Conservation (phyloP, 495 filamentous ascomycete species). For the Lichenothelia convexa region DNA sequence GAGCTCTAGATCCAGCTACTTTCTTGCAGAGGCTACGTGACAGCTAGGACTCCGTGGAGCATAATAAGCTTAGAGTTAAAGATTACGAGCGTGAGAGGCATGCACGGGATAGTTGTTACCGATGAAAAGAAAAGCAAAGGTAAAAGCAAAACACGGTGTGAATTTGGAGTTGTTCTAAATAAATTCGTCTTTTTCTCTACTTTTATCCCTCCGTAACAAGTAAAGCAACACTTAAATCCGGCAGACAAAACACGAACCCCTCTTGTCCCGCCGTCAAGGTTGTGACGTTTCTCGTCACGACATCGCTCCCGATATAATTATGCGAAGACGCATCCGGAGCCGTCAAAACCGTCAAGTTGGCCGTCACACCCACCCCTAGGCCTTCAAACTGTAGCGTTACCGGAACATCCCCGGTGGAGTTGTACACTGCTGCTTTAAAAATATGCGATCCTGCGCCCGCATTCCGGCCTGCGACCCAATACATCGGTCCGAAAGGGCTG, state of each 20-base stretch:
- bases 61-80: too few relatives aligned
- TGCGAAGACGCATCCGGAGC: slow-evolving; percentile 26
- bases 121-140: too few relatives aligned
- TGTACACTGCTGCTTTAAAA: slow-evolving; percentile 51
- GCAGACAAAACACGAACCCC: slow-evolving; percentile 12
- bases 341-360: slow-evolving; percentile 38
- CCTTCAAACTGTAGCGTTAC: slow-evolving; percentile 38
- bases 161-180: too few relatives aligned
- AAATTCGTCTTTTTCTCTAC: too few relatives aligned
- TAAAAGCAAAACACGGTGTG: too few relatives aligned
- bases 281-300: slow-evolving; percentile 4
- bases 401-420: slow-evolving; percentile 31
- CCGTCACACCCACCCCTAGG: slow-evolving; percentile 24
- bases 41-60: too few relatives aligned
- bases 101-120: too few relatives aligned
- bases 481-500: slow-evolving; percentile 33
- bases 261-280: slow-evolving; percentile 4
- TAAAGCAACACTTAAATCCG: slow-evolving; percentile 10
- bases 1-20: too few relatives aligned
- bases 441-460: slow-evolving; percentile 23
- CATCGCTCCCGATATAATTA: slow-evolving; percentile 21
- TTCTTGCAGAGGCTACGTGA: too few relatives aligned
- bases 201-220: too few relatives aligned
- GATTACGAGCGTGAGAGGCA: too few relatives aligned
- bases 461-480: slow-evolving; percentile 35